These are phyloP conservation scores for Venturia oleaginea DNA, from an alignment of 2,329 filamentous ascomycete genomes.

Conservation along the genomic window DNA sequence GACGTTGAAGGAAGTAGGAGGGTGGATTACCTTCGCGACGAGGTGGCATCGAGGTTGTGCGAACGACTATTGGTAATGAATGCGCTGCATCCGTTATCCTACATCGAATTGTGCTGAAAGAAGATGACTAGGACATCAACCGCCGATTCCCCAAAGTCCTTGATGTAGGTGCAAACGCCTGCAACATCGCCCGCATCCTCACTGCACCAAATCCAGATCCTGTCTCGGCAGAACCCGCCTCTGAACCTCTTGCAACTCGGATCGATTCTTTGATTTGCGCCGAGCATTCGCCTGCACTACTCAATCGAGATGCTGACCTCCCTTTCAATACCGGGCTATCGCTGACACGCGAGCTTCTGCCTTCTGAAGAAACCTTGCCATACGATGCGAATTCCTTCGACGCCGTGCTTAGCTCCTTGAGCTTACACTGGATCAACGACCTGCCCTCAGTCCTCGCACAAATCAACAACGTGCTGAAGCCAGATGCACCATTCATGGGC, in stretches of 20 bases:
- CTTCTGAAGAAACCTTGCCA: conserved; percentile 64
- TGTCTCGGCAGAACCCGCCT: conserved; percentile 50
- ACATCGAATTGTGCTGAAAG: background rate
- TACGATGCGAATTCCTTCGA: conserved; percentile 74
- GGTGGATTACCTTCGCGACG: conserved; percentile 88
- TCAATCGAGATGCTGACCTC: conserved; percentile 69
- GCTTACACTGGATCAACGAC: conserved; percentile 96
- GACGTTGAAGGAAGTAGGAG: conserved; percentile 63
- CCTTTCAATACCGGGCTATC: conserved; percentile 66
- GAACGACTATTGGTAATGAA: conserved; percentile 67
- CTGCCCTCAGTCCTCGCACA: conserved; percentile 76
- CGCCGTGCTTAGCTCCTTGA: conserved; percentile 78
- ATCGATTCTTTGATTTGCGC: conserved; percentile 69
- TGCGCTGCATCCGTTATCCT: background rate
- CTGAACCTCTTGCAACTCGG: conserved; percentile 58
- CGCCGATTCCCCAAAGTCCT: conserved; percentile 75
- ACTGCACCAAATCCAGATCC: conserved; percentile 53
- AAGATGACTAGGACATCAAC: conserved; percentile 69
- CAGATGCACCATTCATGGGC: conserved; percentile 83
- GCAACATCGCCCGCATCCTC: conserved; percentile 81
- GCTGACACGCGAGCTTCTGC: conserved; percentile 66
- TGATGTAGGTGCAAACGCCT: conserved; percentile 90
- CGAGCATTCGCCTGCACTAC: conserved; percentile 67
- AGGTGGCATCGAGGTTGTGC: conserved; percentile 74
- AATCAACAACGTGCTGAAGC: conserved; percentile 79